Evolutionary conservation across 2,329 filamentous ascomycete species (phyloP), one percentile per base, ranked within the genome.

Genomic region (Aureobasidium sp.): DNA sequence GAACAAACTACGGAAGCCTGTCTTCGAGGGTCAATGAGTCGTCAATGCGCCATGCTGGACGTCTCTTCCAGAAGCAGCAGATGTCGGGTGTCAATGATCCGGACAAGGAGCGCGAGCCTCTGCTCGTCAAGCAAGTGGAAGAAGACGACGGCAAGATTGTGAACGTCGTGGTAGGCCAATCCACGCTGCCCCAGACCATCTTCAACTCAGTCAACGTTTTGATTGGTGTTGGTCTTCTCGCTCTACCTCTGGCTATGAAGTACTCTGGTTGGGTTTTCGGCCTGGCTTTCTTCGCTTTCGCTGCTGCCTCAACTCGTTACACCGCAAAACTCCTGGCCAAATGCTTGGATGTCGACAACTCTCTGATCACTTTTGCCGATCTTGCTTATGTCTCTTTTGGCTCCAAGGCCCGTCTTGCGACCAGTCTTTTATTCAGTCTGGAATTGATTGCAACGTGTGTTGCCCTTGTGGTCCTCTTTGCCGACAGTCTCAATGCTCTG

Each of bases 131-230:
- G 76, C 89, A 92, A 73, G 83, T 96, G 14, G 89, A 95, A 71
- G 89, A 94, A 66, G 80, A 83, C 68, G 91, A 94, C 67, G 91
- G 94, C 45, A 91, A 88, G 70, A 83, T 93, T 52, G 85, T 96
- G 61, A 83, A 93, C 67, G 83, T 93, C 2, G 86, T 96, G 2
- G 88, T 96, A 64, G 93, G 93, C 42, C 91, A 95, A 76, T 96
- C 91, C n/a, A 99, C 93, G 0, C 80, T 97, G 17, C 91, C 91
- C 0, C 93, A 97, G 77, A 97, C 93, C 7, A 83, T 97, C 65
- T 96, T 97, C 80, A 99, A 99, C 75, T 95, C 91, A 3, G 93
- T 93, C 72, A 96, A 96, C 67, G 90, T 95, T 56, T 78, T 97
- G 63, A 93, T 97, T 64, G 92, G 92, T 17, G 87, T 99, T 33